phyloP scores from a whole-genome alignment of 2,329 filamentous ascomycete species.

The Ambrosiella beaveri region DNA sequence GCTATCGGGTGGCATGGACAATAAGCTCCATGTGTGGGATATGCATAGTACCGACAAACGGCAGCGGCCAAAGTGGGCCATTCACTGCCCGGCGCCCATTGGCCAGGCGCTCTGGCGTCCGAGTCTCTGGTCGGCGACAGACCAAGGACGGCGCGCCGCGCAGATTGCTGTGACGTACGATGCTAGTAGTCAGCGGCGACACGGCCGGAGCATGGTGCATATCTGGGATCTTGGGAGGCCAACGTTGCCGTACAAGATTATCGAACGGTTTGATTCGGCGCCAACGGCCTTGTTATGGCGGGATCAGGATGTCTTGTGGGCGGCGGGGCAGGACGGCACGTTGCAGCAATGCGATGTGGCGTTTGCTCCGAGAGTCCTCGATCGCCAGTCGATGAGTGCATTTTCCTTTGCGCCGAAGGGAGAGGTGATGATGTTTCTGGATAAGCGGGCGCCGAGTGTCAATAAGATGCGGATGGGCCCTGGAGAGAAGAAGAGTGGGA shows the following conservation, averaged over 20 bases:
- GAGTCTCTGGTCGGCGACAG: constrained; percentile 46
- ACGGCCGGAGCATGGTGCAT: constrained; percentile 42
- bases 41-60: constrained; percentile 43
- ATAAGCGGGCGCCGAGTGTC: constrained; percentile 29
- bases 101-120: constrained; percentile 45
- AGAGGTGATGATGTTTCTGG: constrained; percentile 43
- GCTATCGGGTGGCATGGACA: constrained; percentile 44
- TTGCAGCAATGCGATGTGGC: constrained; percentile 50
- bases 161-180: constrained; percentile 47
- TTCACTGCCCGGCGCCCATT: constrained; percentile 43
- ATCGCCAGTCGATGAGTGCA: constrained; percentile 43
- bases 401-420: constrained; percentile 43
- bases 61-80: constrained; percentile 45
- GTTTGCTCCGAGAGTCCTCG: constrained; percentile 44
- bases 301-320: constrained; percentile 49
- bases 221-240: constrained; percentile 53
- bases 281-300: constrained; percentile 46
- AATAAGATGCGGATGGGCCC: not conserved
- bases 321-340: constrained; percentile 41
- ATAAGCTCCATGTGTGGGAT: constrained; percentile 48
- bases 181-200: constrained; percentile 33
- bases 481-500: not conserved
- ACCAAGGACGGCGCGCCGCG: constrained; percentile 40
- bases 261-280: constrained; percentile 41
- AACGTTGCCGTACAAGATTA: constrained; percentile 48